Percentiles rank a stretch among this genome's conserved stretches.
Evolutionary conservation across 805 yeast genomes (phyloP).

Genomic region (Starmerella floris): DNA sequence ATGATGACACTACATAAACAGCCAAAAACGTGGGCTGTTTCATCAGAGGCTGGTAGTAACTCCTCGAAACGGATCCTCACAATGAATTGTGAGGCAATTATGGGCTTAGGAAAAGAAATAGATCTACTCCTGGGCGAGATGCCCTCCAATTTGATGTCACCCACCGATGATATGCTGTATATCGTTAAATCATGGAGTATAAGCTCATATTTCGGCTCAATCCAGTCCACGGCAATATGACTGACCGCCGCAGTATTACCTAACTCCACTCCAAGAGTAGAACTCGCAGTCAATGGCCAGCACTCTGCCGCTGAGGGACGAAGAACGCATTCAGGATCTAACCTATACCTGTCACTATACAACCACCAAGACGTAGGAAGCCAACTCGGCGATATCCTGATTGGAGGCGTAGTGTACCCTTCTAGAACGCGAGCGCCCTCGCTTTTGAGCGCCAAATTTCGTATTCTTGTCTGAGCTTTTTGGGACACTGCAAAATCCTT

Average conservation of each 20-base stretch:
- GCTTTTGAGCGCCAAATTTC: slow-evolving; percentile 5
- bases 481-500: not conserved
- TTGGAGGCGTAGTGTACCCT: slow-evolving; percentile 8
- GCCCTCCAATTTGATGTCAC: not conserved
- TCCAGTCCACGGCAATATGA: too few species aligned
- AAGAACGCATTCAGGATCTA: slow-evolving; percentile 5
- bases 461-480: not conserved
- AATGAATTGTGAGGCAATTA: too few species aligned
- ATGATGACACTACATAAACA: too few species aligned
- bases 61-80: too few species aligned
- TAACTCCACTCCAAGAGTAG: slow-evolving; percentile 7
- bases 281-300: slow-evolving; percentile 9
- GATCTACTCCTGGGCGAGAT: too few species aligned
- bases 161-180: not conserved
- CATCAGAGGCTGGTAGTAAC: too few species aligned
- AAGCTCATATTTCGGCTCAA: too few species aligned
- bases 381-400: not conserved
- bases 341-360: slow-evolving; percentile 1
- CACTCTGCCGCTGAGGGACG: slow-evolving; percentile 6
- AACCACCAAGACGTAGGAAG: slow-evolving; percentile 1
- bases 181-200: not conserved
- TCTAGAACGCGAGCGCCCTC: slow-evolving; percentile 6
- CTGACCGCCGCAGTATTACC: too few species aligned
- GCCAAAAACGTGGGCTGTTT: too few species aligned
- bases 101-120: too few species aligned